Base-by-base conservation (phyloP, 2,329 filamentous ascomycete species). In the Emericellopsis atlantica region DNA sequence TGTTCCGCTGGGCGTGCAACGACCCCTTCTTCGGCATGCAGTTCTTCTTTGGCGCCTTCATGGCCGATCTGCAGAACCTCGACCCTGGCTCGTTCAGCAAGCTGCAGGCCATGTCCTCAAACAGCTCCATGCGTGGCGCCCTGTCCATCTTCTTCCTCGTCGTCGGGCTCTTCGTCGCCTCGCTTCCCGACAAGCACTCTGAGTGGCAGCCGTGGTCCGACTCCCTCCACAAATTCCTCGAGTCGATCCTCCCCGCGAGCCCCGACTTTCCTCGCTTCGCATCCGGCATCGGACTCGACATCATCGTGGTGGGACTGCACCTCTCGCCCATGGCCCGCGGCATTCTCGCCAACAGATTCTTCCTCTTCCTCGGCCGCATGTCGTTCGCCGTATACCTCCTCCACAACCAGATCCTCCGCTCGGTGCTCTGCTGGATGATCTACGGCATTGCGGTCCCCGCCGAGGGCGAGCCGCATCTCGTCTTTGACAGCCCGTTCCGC, bases 371-470 rank as follows among this genome's bases (percentile, higher is more conserved):
- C 11, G 77, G 77, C 36, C 73, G 72, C 50, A 70, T 79, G 57
- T 76, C 72, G 36, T 80, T 80, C 49, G 74, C 76, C 1, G 72
- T 81, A 12, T 81, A 81, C 49, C 65, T 81, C 6, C 58, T 81
- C 16, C 77, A 81, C 55, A 77, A 76, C 34, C 69, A 71, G 1
- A 61, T 81, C 24, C 67, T 80, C 48, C 70, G 76, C 43, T 72
- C 69, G 21, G 54, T 79, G 7, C 61, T 81, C 12, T 70, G 72
- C 22, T 80, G 74, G 72, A 66, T 80, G 61, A 58, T 78, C 11
- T 80, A 69, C 45, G 65, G 70, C 14, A 55, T 68, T 36, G 50
- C 49, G 37, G 49, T 57, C 2, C 59, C 63, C 11, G 56, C 57
- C 9, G 53, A 62, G 43, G 33, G 36, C 16, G 48, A 46, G 32